Evolutionary conservation across 2,329 filamentous ascomycete genomes (phyloP).

Genomic region (Fusarium agapanthi): DNA sequence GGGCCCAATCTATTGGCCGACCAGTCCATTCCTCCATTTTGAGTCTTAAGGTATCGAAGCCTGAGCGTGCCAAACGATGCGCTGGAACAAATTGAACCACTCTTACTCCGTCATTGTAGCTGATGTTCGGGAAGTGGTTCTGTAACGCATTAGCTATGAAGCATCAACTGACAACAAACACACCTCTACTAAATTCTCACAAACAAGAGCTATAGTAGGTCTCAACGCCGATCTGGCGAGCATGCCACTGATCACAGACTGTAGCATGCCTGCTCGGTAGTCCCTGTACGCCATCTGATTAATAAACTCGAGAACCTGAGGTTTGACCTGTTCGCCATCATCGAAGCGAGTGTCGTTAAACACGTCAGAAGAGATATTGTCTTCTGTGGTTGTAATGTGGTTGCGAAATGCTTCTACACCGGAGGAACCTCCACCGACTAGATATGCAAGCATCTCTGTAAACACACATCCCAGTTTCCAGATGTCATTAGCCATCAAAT

Average conservation of each 20-base stretch:
- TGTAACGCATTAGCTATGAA: not conserved
- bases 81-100: not conserved
- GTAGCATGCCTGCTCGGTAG: rapidly evolving
- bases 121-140: rapidly evolving
- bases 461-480: not conserved
- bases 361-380: not conserved
- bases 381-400: not conserved
- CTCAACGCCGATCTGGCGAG: not conserved
- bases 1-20: not conserved
- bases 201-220: rapidly evolving
- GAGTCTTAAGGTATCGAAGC: rapidly evolving
- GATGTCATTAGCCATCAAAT: not conserved
- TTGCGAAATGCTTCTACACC: not conserved
- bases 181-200: rapidly evolving
- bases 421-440: rapidly evolving
- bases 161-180: rapidly evolving
- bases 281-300: rapidly evolving
- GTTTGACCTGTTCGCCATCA: not conserved
- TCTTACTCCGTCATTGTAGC: not conserved
- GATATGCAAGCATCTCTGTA: not conserved
- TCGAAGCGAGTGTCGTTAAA: not conserved
- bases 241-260: rapidly evolving
- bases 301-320: not conserved
- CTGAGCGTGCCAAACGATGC: rapidly evolving
- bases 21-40: not conserved